These are phyloP conservation scores for Colletotrichum sp. DNA, from an alignment of 2,329 filamentous ascomycete species.

Conservation along the genomic window DNA sequence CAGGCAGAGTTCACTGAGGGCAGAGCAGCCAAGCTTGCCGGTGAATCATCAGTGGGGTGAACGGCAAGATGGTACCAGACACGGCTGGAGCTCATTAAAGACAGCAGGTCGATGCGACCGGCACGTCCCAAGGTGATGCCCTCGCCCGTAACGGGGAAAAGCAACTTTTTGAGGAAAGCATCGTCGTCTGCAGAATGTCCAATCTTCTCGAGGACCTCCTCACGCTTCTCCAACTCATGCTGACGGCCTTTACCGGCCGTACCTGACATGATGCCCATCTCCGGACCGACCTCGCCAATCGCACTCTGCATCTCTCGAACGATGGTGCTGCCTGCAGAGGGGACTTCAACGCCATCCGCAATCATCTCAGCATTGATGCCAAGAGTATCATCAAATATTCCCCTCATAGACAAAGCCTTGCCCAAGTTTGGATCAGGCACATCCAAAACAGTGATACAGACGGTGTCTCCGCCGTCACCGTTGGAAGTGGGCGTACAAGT, in stretches of 20 bases:
- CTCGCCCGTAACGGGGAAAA: conserved; percentile 78
- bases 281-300: conserved; percentile 75
- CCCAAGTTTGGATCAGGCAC: conserved; percentile 80
- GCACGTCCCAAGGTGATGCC: conserved; percentile 81
- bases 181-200: conserved; percentile 81
- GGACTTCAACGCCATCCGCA: conserved; percentile 84
- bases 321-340: conserved; percentile 77
- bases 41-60: conserved; percentile 88
- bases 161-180: conserved; percentile 78
- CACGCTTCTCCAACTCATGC: conserved; percentile 78
- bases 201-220: conserved; percentile 84
- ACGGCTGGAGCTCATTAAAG: conserved; percentile 79
- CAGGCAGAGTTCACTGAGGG: conserved; percentile 80
- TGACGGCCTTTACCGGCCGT: conserved; percentile 74
- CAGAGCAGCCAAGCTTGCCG: conserved; percentile 73
- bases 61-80: conserved; percentile 94
- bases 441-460: conserved; percentile 87
- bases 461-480: conserved; percentile 80
- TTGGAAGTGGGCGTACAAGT: conserved; percentile 68
- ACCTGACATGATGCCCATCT: conserved; percentile 76
- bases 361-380: conserved; percentile 99
- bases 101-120: conserved; percentile 79
- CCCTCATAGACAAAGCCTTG: conserved; percentile 87
- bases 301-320: conserved; percentile 86
- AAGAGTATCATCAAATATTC: conserved; percentile 88